Evolutionary conservation across 169 alveolate genomes (phyloP).

Genomic region (Babesia ovis): DNA sequence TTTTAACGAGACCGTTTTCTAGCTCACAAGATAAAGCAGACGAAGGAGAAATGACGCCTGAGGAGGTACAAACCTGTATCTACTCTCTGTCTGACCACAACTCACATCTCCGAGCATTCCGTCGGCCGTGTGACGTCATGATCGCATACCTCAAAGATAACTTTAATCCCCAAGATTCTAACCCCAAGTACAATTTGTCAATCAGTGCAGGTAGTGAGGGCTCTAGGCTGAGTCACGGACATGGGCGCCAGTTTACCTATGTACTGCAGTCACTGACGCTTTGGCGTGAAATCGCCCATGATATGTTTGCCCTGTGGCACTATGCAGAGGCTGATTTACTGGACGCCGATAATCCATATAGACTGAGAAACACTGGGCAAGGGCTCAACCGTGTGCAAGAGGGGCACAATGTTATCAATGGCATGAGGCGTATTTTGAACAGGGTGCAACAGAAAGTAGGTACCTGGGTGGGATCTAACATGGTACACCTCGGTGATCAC

Average conservation of each 20-base stretch:
- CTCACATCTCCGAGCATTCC: conserved; percentile 79
- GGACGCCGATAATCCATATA: conserved; percentile 80
- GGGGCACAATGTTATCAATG: conserved; percentile 76
- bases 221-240: conserved; percentile 87
- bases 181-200: conserved; percentile 76
- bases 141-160: conserved; percentile 74
- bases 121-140: conserved; percentile 85
- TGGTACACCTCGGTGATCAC: conserved; percentile 90
- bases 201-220: conserved; percentile 80
- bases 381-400: conserved; percentile 85
- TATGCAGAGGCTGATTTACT: conserved; percentile 88
- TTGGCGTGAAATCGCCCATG: conserved; percentile 89
- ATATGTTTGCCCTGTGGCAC: conserved; percentile 89
- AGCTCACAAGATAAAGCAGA: conserved; percentile 56
- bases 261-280: conserved; percentile 88
- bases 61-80: conserved; percentile 88
- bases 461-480: conserved; percentile 91
- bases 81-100: conserved; percentile 89
- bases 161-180: conserved; percentile 75
- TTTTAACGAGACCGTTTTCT: conserved; percentile 47
- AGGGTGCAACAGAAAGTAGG: conserved; percentile 82
- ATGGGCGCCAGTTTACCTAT: conserved; percentile 85
- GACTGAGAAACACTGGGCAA: conserved; percentile 88
- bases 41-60: conserved; percentile 74
- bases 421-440: conserved; percentile 80